Base-by-base conservation (phyloP, 2,329 filamentous ascomycete species). In the Diaporthe ampelina region DNA sequence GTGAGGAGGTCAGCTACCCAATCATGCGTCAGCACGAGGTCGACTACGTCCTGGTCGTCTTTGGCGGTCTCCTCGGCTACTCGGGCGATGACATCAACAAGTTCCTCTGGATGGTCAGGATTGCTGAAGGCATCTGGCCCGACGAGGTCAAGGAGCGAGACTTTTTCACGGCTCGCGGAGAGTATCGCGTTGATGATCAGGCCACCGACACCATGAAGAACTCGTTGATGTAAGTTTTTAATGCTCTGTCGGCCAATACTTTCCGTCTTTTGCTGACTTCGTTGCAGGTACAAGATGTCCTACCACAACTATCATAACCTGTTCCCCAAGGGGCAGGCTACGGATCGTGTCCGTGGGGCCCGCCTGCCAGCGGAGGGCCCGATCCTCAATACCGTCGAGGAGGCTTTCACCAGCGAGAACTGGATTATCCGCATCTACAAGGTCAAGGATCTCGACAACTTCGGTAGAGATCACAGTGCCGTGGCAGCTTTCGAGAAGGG, bases 401-500 rank as follows among this genome's bases (percentile, higher is more conserved):
- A 99, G 86, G 97, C 97, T 13, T 99, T 97, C 84, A 99, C 97
- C 72, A 98, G 95, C 81, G 97, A 99, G 88, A 99, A 99, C 90
- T 99, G 97, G 97, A 99, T 99, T 84, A 98, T 99, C 82, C 91
- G 97, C 77, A 98, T 99, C 81, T 99, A 98, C 90, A 99, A 99
- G 90, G 97, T 99, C 86, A 99, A 99, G 88, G 95, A 98, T 80
- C 92, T 98, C 75, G 97, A 99, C 87, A 98, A 98, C 83, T 88
- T 99, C 78, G 96, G 95, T 72, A 92, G 97, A 82, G 95, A 98
- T 80, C 96, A 98, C 82, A 90, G 90, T 7, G 84, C 89, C 0
- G 91, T 87, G 2, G 87, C 89, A 40, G 90, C 92, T 9, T 96
- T 96, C 81, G 93, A 95, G 76, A 92, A 91, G 81, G 94, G 94